These are phyloP conservation scores for Carex sylvatica DNA, from an alignment of 202 grass and related monocot genomes.

Conservation along the genomic window DNA sequence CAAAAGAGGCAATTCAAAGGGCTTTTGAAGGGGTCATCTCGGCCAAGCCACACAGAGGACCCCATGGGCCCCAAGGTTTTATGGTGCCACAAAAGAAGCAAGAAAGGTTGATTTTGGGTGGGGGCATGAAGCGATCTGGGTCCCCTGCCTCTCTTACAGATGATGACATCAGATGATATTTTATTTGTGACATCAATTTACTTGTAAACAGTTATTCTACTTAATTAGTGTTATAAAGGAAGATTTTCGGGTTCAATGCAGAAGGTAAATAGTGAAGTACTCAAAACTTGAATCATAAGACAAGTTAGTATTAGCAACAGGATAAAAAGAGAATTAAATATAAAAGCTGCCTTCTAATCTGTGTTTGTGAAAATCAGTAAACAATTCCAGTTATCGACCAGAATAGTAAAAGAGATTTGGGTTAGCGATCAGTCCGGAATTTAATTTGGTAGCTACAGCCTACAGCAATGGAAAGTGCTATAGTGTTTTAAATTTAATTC, in stretches of 20 bases:
- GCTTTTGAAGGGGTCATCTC: slow-evolving; percentile 61
- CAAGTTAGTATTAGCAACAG: neutral
- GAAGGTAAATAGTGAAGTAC: slow-evolving; percentile 12
- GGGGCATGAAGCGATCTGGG: slow-evolving; percentile 55
- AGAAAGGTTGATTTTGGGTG: slow-evolving; percentile 40
- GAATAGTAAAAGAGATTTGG: neutral
- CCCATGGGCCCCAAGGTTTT: slow-evolving; percentile 35
- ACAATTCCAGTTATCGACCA: neutral
- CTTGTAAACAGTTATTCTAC: slow-evolving; percentile 6
- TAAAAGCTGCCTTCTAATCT: neutral
- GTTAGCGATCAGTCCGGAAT: neutral
- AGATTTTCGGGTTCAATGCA: neutral
- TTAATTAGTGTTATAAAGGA: slow-evolving; percentile 5
- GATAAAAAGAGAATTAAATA: neutral
- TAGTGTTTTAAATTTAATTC: neutral
- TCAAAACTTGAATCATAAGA: neutral
- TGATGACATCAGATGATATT: slow-evolving; percentile 52
- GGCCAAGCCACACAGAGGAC: slow-evolving; percentile 41
- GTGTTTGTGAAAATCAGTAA: neutral
- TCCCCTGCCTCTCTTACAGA: slow-evolving; percentile 48
- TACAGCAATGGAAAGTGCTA: neutral
- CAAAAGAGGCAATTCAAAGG: slow-evolving; percentile 73
- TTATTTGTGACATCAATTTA: neutral
- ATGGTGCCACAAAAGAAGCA: slow-evolving; percentile 43
- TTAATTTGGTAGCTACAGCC: neutral